phyloP scores from a whole-genome alignment of 2,329 filamentous ascomycete species.

The Colletotrichum aenigma region DNA sequence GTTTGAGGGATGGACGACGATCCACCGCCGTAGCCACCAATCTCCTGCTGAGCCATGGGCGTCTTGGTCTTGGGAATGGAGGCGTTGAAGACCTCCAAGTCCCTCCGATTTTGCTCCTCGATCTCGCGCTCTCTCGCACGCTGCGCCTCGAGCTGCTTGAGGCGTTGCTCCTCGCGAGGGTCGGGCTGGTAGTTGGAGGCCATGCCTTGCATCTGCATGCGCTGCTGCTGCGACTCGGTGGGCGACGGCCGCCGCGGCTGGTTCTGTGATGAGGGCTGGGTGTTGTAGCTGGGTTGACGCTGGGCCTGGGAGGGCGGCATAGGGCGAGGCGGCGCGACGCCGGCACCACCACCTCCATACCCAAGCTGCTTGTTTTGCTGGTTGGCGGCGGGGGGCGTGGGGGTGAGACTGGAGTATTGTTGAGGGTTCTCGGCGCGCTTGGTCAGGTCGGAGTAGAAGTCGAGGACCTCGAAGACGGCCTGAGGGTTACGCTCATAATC shows the following conservation, averaged over 20 bases:
- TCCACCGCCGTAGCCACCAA: conserved; percentile 70
- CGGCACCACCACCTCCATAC: conserved; percentile 58
- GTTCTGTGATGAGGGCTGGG: conserved; percentile 36
- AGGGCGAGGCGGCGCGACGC: conserved; percentile 73
- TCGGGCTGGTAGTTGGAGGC: conserved; percentile 59
- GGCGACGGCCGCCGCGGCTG: conserved; percentile 48
- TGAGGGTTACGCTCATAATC: conserved; percentile 98
- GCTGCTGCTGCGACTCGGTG: conserved; percentile 54
- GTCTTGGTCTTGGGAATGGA: conserved; percentile 82
- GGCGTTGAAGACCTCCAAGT: conserved; percentile 88
- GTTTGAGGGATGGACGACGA: conserved; percentile 46
- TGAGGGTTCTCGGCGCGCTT: conserved; percentile 75
- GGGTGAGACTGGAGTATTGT: conserved; percentile 70
- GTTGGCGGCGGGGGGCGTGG: conserved; percentile 63
- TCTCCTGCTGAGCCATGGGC: conserved; percentile 86
- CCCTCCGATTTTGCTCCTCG: conserved; percentile 72
- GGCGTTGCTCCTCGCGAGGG: conserved; percentile 61
- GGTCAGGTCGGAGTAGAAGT: conserved; percentile 85
- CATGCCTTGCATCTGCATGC: conserved; percentile 63
- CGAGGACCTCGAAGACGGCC: conserved; percentile 79
- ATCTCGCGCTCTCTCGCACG: conserved; percentile 58
- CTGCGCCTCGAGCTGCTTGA: conserved; percentile 67
- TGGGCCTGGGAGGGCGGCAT: conserved; percentile 53
- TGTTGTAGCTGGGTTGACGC: conserved; percentile 48
- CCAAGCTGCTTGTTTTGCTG: conserved; percentile 68